Base-by-base conservation (phyloP, 148 eudicot species). In the Polygonum aviculare region DNA sequence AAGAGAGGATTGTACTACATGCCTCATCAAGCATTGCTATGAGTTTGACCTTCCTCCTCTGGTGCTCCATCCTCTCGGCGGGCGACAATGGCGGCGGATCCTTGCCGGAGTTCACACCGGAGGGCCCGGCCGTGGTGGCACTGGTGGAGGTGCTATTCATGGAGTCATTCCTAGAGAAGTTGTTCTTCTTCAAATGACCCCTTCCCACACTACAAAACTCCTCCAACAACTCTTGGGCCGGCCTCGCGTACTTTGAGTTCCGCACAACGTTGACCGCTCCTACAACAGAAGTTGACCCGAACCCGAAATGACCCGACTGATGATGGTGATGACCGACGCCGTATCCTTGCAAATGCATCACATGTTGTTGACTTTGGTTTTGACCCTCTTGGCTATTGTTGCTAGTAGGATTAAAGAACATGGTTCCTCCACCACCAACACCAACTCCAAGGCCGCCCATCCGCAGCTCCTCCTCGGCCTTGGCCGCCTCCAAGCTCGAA, bases 21-120 rank as follows among this genome's bases (percentile, higher is more conserved):
- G 82, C 98, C 97, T 94, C 98, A 73, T 94, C 98, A 79, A 94
- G 90, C 97, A 94, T 92, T 57, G 95, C 77, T 78, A 94, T 50
- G 36, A 94, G 90, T 90, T 94, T 94, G 90, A 92, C 93, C 90
- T 94, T 94, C 77, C 98, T 84, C 65, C 98, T 88, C 78, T 94
- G 98, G 70, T 94, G 97, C 76, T 94, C 98, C 63, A 90, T 86
- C 82, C 93, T 90, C 62, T 94, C 98, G 7, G 92, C 74, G 8
- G 98, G 86, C 39, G 97, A 87, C 75, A 94, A 79, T 48, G 86
- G 84, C 26, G 89, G 88, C 5, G 75, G 74, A 80, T 90, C 98
- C 73, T 91, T 88, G 0, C 82, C 78, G 11, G 88, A 74, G 9
- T 82, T 51, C 1, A 90, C 75, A 3, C 40, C 31, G 12, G 76